Evolutionary conservation across 1,284 basidiomycete species (phyloP), one percentile per base, ranked within the genome.

Genomic region (Nidula niveotomentosa): DNA sequence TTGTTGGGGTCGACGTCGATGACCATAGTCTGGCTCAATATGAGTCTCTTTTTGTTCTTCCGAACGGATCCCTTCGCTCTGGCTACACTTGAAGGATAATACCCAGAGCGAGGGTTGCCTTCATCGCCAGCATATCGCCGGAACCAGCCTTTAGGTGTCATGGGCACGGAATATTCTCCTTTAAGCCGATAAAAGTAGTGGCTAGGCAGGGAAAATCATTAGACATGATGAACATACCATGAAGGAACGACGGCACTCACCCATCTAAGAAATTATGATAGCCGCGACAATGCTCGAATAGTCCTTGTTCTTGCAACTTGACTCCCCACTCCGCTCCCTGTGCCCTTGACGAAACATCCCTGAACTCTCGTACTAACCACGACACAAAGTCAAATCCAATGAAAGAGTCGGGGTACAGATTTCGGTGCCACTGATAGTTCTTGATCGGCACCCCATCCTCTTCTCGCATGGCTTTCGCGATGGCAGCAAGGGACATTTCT

Each of bases 131-230:
- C 62, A 51, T 78, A 76, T 39, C 81, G 78, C 49, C 77, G 79
- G 68, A 90, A 90, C 86, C 88, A 90, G 34, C 79, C 77, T 65
- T 78, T 80, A 6, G 88, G 86, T 0, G 90, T 90, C 64, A 81
- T 80, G 12, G 80, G 80, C n/a, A 84, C 73, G 17, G 85, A 78
- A 62, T 87, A 91, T 61, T 93, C 91, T n/a, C 84, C 85, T 52
- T 82, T 85, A 36, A 96, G 76, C 5, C 86, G 85, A 69, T 95
- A 95, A 68, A 90, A 94, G 69, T 95, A 93, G 66, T 94, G 89
- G 17, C 90, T 93, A 53, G 48, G 13, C 9, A 17, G 49, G 45
- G 33, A 53, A 53, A 36, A 56, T 30, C 58, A 46, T 39, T 53
- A 23, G 30, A 17, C 8, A 35, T 15, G 8, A 18, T 41, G 18